Conservation (phyloP, 2,329 filamentous ascomycete species). For the Fusarium ramigenum region DNA sequence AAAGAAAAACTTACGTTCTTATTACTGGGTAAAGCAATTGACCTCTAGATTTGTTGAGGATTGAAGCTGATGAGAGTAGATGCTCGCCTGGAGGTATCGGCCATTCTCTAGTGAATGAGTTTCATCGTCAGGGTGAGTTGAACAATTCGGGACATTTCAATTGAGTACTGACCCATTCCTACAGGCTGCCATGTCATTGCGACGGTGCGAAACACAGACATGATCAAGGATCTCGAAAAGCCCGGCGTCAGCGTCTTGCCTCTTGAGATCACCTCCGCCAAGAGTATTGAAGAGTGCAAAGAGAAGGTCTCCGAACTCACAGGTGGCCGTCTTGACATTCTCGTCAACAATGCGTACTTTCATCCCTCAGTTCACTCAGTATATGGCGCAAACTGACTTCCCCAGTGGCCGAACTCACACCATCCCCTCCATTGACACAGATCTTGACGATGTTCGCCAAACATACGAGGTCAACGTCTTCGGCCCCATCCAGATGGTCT, state of each 20-base stretch:
- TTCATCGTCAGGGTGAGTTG: slow-evolving; percentile 58
- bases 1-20: slow-evolving; percentile 45
- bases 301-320: slow-evolving; percentile 58
- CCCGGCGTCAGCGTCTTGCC: slow-evolving; percentile 60
- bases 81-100: slow-evolving; percentile 69
- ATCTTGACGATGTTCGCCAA: slow-evolving; percentile 60
- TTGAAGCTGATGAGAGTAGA: slow-evolving; percentile 45
- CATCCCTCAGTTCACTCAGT: neutral
- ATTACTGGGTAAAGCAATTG: slow-evolving; percentile 19
- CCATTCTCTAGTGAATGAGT: slow-evolving; percentile 62
- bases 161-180: neutral
- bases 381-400: neutral
- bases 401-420: slow-evolving; percentile 60
- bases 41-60: neutral
- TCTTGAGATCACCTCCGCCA: slow-evolving; percentile 63
- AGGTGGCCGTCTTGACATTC: slow-evolving; percentile 63
- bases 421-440: slow-evolving; percentile 61
- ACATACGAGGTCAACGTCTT: slow-evolving; percentile 68
- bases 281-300: slow-evolving; percentile 61
- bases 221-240: slow-evolving; percentile 56
- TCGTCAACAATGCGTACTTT: slow-evolving; percentile 67
- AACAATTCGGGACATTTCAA: accelerated
- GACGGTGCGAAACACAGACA: slow-evolving; percentile 61
- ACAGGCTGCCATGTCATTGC: slow-evolving; percentile 62
- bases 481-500: slow-evolving; percentile 64